These are phyloP conservation scores for Aspergillus affinis DNA, from an alignment of 495 filamentous ascomycete genomes.

Conservation along the genomic window DNA sequence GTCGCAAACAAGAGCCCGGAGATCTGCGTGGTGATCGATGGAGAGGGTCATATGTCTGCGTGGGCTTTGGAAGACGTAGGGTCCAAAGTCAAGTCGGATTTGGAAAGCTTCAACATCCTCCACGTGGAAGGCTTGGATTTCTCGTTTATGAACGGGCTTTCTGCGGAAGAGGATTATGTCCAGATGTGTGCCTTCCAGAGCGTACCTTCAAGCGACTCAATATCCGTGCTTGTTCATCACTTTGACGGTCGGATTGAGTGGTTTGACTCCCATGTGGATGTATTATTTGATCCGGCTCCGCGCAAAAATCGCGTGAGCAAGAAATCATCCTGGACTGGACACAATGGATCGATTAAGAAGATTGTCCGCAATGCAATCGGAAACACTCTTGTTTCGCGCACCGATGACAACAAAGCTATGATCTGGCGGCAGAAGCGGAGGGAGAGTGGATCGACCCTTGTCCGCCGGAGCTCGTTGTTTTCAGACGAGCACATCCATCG, in stretches of 20 bases:
- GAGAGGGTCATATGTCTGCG: constrained; percentile 82
- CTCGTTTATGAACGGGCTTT: constrained; percentile 54
- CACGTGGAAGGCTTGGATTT: constrained; percentile 73
- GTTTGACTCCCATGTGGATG: constrained; percentile 74
- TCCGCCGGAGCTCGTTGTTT: constrained; percentile 68
- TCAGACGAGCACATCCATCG: constrained; percentile 77
- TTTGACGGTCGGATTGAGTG: constrained; percentile 85
- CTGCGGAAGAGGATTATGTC: constrained; percentile 55
- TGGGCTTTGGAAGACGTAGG: constrained; percentile 94
- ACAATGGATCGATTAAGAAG: constrained; percentile 76
- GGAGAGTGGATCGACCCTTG: constrained; percentile 50
- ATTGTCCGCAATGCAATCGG: constrained; percentile 82
- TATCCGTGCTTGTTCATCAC: constrained; percentile 79
- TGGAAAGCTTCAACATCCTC: constrained; percentile 83
- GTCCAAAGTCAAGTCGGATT: constrained; percentile 63
- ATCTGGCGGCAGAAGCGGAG: constrained; percentile 72
- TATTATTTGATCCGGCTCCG: constrained; percentile 76
- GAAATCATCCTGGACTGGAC: constrained; percentile 75
- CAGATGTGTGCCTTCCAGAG: constrained; percentile 73
- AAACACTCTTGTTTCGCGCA: constrained; percentile 76
- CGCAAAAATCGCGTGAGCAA: constrained; percentile 59
- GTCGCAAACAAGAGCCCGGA: constrained; percentile 85
- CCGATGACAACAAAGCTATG: constrained; percentile 73
- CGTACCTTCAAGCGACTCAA: constrained; percentile 54
- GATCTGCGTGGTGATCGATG: constrained; percentile 82